Conservation (phyloP, 768 basidiomycete genomes). For the Xerocomus potaroensis region DNA sequence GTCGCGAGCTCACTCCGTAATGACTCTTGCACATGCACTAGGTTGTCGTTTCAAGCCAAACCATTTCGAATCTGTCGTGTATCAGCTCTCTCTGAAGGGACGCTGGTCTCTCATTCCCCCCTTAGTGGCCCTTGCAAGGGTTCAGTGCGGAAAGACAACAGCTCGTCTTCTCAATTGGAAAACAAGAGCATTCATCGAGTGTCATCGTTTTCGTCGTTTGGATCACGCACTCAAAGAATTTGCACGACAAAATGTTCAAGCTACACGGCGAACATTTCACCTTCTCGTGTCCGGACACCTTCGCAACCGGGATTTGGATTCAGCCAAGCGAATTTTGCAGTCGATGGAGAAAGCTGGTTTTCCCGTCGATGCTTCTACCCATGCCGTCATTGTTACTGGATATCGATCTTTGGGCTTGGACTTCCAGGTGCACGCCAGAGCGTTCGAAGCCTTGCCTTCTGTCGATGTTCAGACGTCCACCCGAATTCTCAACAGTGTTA, state of each 20-base stretch:
- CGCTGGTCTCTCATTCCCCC: conserved; percentile 50
- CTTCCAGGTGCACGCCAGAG: conserved; percentile 46
- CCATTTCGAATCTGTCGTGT: conserved; percentile 55
- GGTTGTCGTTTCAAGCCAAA: conserved; percentile 49
- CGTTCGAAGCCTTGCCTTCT: conserved; percentile 43
- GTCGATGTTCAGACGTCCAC: conserved; percentile 41
- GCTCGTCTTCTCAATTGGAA: conserved; percentile 68
- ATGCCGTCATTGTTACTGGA: conserved; percentile 52
- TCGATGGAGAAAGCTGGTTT: conserved; percentile 56
- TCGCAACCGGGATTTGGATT: conserved; percentile 59
- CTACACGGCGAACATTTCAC: conserved; percentile 64
- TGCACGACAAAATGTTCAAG: conserved; percentile 38
- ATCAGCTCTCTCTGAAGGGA: conserved; percentile 42
- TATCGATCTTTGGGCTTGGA: conserved; percentile 62
- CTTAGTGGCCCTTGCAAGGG: conserved; percentile 45
- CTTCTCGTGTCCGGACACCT: conserved; percentile 63
- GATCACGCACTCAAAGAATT: conserved; percentile 49
- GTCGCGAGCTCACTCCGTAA: conserved; percentile 39
- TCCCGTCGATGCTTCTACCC: conserved; percentile 51
- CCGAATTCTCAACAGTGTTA: conserved; percentile 64
- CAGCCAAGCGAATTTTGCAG: conserved; percentile 50
- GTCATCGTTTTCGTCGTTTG: conserved; percentile 44
- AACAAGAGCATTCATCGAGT: conserved; percentile 55
- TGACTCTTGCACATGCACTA: conserved; percentile 45
- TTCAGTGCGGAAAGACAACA: conserved; percentile 47